Evolutionary conservation across 1,284 basidiomycete genomes (phyloP), one percentile per base, ranked within the genome.

Genomic region (Cutaneotrichosporon mucoides): DNA sequence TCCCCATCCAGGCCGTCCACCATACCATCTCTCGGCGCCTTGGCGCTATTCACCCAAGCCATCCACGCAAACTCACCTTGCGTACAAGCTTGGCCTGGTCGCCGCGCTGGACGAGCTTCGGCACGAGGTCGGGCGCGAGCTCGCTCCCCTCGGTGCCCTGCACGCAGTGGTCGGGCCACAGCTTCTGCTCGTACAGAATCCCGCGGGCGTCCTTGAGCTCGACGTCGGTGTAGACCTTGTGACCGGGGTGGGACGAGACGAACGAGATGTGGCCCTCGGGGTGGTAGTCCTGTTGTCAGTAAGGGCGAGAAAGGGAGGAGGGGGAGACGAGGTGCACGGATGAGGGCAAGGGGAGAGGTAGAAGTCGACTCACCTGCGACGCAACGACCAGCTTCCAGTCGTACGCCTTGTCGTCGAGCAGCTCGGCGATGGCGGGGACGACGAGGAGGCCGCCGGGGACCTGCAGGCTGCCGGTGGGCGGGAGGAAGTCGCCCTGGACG

Each of bases 401-500:
- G 67, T 80, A 77, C 34, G 79, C 76, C 42, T 75, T 73, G 44
- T 77, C 70, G 36, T 76, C 66, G 53, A 86, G 75, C 36, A 86
- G 78, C 24, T 67, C 69, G 67, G 81, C 73, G 55, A 85, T 78
- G 24, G 73, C 63, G 1, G 82, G 79, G 16, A 85, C 63, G 61
- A 85, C 81, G 12, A 74, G 75, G 12, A 79, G 71, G 8, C 81
- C 84, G 5, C 68, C 69, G 1, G 78, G 69, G 0, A 86, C 84
- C 4, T 83, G 82, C 42, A 87, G 80, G 0, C 82, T 74, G 12
- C 85, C 85, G 41, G 71, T 63, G 2, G 83, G 83, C n/a, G 84
- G 84, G n/a, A 85, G 79, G 68, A 86, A 87, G 74, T 86, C 85
- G 68, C 85, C 80, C 69, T 87, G 85, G 11, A 85, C 78, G 71